Percentiles rank a stretch among this genome's conserved stretches.
Conservation (phyloP, 164 flowering plant species). For the Tinospora cordifolia region DNA sequence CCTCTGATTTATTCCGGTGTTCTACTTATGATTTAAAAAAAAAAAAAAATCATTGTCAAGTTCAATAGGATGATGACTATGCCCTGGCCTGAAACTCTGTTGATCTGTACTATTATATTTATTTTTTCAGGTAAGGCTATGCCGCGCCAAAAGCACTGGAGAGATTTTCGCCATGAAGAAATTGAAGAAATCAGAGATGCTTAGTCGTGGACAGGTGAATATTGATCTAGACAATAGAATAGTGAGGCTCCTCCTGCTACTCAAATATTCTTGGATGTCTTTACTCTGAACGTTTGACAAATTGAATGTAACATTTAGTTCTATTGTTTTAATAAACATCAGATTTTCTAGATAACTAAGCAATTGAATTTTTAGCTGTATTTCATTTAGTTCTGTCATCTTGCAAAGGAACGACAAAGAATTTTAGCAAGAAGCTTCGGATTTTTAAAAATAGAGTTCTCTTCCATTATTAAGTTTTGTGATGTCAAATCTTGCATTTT, state of each 20-base stretch:
- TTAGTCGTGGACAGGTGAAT: constrained; percentile 86
- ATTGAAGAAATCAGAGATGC: constrained; percentile 91
- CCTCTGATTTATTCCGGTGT: background rate
- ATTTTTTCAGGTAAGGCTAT: constrained; percentile 60
- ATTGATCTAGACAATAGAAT: background rate
- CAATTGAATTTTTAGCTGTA: no score
- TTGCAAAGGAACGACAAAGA: no score
- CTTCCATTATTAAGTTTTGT: no score
- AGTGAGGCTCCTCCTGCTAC: background rate
- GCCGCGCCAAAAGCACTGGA: constrained; percentile 73
- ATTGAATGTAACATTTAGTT: background rate
- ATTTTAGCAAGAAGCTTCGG: no score
- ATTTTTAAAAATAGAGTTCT: no score
- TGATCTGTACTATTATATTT: background rate
- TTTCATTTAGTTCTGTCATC: no score
- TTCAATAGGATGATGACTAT: background rate
- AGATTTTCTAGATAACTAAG: no score
- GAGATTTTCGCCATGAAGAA: constrained; percentile 85
- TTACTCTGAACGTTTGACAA: background rate
- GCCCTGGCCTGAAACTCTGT: background rate
- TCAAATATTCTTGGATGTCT: background rate
- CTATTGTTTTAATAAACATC: no score
- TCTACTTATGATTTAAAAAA: background rate
- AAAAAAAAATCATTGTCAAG: background rate
- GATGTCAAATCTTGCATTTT: no score